phyloP scores from a whole-genome alignment of 495 filamentous ascomycete genomes.

The Podospora pseudoanserina region DNA sequence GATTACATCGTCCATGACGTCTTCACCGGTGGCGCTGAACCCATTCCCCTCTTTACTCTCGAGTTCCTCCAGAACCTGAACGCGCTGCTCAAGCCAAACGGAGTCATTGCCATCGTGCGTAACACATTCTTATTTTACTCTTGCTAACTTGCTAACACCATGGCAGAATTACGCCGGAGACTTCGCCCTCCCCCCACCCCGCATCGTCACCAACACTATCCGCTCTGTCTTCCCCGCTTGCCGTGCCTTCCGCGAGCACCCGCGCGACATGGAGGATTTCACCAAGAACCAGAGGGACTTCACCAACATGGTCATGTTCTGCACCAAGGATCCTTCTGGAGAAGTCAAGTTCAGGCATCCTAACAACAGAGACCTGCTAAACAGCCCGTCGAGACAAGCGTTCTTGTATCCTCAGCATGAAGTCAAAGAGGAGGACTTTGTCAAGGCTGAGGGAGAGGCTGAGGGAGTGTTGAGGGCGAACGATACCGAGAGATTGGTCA shows the following conservation, averaged over 20 bases:
- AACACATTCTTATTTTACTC: neutral
- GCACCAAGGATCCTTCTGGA: conserved; percentile 46
- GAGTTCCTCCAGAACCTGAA: conserved; percentile 71
- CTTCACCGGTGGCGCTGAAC: conserved; percentile 96
- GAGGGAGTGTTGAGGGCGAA: conserved; percentile 50
- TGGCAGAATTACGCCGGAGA: conserved; percentile 94
- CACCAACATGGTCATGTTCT: conserved; percentile 85
- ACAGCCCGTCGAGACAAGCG: conserved; percentile 61
- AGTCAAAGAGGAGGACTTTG: conserved; percentile 51
- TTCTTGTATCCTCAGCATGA: conserved; percentile 74
- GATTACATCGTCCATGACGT: conserved; percentile 97
- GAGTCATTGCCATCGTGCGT: conserved; percentile 85
- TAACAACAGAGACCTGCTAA: conserved; percentile 61
- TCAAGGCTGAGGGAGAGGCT: conserved; percentile 31
- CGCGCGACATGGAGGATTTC: conserved; percentile 41
- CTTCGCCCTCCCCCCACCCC: conserved; percentile 65
- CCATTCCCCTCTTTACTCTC: conserved; percentile 77
- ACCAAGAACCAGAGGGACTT: conserved; percentile 59
- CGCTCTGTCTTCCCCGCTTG: conserved; percentile 69
- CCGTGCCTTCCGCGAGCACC: conserved; percentile 78
- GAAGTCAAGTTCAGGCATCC: conserved; percentile 66
- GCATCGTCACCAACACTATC: conserved; percentile 70
- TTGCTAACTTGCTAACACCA: neutral
- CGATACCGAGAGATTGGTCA: conserved; percentile 57
- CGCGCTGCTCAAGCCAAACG: conserved; percentile 66